These are phyloP conservation scores for Coemansia reversa DNA, from an alignment of 192 early-diverging fungal species.

Conservation along the genomic window DNA sequence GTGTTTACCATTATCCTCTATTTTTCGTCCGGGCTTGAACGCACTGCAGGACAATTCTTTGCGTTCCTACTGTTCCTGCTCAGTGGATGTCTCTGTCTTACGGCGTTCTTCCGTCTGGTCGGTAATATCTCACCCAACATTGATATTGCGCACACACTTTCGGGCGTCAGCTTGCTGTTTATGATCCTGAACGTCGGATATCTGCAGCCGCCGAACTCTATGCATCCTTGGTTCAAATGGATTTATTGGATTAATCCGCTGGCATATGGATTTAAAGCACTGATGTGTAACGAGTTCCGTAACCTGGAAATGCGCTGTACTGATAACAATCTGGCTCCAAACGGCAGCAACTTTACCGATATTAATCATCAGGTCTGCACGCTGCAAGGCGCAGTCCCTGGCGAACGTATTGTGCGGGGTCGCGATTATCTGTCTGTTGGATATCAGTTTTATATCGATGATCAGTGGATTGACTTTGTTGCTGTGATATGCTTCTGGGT, in stretches of 20 bases:
- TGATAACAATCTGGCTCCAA: conserved; percentile 48
- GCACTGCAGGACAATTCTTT: conserved; percentile 63
- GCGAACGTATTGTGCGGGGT: conserved; percentile 58
- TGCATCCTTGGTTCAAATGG: conserved; percentile 68
- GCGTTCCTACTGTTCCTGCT: conserved; percentile 64
- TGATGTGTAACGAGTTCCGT: conserved; percentile 71
- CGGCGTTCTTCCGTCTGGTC: conserved; percentile 60
- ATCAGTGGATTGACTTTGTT: conserved; percentile 64
- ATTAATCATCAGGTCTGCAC: conserved; percentile 63
- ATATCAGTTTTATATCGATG: conserved; percentile 58
- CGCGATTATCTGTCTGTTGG: conserved; percentile 59
- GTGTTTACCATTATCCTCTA: conserved; percentile 65
- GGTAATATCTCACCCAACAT: conserved; percentile 47
- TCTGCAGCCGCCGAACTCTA: conserved; percentile 58
- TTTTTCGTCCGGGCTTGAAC: conserved; percentile 62
- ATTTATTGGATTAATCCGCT: conserved; percentile 71
- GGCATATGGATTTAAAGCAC: conserved; percentile 64
- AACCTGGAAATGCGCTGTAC: conserved; percentile 30
- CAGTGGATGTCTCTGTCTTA: conserved; percentile 59
- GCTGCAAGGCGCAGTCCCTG: conserved; percentile 60
- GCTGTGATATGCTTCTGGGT: conserved; percentile 54
- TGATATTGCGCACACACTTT: conserved; percentile 49
- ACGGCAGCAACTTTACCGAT: conserved; percentile 53
- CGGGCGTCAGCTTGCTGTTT: conserved; percentile 41
- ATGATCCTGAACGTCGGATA: conserved; percentile 56